Base-by-base conservation (phyloP, 495 filamentous ascomycete genomes). In the Eremomyces bilateralis region DNA sequence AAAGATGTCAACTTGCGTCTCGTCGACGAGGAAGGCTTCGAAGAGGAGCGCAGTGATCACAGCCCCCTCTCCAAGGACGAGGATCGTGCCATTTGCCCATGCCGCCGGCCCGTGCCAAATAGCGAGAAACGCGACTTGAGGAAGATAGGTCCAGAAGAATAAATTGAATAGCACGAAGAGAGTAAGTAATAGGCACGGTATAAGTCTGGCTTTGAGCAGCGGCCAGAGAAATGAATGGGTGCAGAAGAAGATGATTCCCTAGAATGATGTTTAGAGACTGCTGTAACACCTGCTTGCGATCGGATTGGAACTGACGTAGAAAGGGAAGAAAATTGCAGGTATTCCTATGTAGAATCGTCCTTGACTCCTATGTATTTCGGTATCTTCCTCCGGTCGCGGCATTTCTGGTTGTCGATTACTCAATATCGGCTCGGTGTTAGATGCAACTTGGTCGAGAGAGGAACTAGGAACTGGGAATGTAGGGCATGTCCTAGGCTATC, bases 21-120 rank as follows among this genome's bases (percentile, higher is more conserved):
- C 65, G 41, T 76, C 71, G 15, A 73, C 71, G 31, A 77, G 66
- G 41, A 77, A 71, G 1, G 67, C 68, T 49, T 77, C 72, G 40
- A 76, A 77, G 4, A 77, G 57, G 1, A 64, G 48, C 1, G 69
- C 63, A 5, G 68, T 61, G 17, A 76, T 64, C 0, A 64, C 67
- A 0, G 65, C 60, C 12, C 67, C 71, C 56, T 76, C 70, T 10
- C 67, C 71, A n/a, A 77, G 62, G 11, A 76, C 69, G 15, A 76
- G 48, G 48, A 76, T 63, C 11, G 65, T 65, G 27, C 60, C 72
- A 48, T 64, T 76, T 24, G 74, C 40, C 65, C 69, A 77, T 21
- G 71, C 71, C 3, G 37, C 45, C 11, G 39, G 40, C 3, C 63
- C 60, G 45, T 74, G 71, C 46, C 76, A 75, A 42, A 77, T 54